Conservation (phyloP, 768 basidiomycete genomes). For the Hericium coralloides region DNA sequence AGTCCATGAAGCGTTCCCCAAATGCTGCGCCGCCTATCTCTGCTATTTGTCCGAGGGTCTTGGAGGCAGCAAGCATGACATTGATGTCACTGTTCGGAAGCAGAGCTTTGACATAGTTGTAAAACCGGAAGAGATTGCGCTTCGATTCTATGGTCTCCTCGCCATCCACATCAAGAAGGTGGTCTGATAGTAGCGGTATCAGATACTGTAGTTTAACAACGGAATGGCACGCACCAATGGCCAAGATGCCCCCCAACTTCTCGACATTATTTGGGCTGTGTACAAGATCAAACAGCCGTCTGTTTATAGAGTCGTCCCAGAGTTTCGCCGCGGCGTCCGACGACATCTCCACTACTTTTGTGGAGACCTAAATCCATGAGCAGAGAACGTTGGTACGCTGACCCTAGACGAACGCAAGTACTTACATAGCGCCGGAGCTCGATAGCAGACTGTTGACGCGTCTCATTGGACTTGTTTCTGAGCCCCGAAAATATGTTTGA, state of each 20-base stretch:
- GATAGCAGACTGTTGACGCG: slow-evolving; percentile 56
- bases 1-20: slow-evolving; percentile 85
- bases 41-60: slow-evolving; percentile 82
- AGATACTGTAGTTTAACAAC: slow-evolving; percentile 1
- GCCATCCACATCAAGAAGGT: slow-evolving; percentile 65
- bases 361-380: slow-evolving; percentile 45
- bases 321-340: slow-evolving; percentile 73
- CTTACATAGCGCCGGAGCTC: slow-evolving; percentile 71
- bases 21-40: slow-evolving; percentile 76
- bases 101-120: slow-evolving; percentile 90
- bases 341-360: slow-evolving; percentile 70
- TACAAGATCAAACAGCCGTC: slow-evolving; percentile 70
- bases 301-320: slow-evolving; percentile 81
- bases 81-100: slow-evolving; percentile 85
- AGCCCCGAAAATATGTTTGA: slow-evolving; percentile 60
- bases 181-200: slow-evolving; percentile 36
- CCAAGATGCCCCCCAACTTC: slow-evolving; percentile 78
- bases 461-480: slow-evolving; percentile 54
- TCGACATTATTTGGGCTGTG: slow-evolving; percentile 74
- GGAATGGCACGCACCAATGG: slow-evolving; percentile 56
- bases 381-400: slow-evolving; percentile 1
- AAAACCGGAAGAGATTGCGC: slow-evolving; percentile 75
- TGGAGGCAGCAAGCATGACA: slow-evolving; percentile 92
- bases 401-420: slow-evolving; percentile 9
- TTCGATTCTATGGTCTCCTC: slow-evolving; percentile 80